Conservation (phyloP, 352 stramenopile species). For the Pythium apleroticum region DNA sequence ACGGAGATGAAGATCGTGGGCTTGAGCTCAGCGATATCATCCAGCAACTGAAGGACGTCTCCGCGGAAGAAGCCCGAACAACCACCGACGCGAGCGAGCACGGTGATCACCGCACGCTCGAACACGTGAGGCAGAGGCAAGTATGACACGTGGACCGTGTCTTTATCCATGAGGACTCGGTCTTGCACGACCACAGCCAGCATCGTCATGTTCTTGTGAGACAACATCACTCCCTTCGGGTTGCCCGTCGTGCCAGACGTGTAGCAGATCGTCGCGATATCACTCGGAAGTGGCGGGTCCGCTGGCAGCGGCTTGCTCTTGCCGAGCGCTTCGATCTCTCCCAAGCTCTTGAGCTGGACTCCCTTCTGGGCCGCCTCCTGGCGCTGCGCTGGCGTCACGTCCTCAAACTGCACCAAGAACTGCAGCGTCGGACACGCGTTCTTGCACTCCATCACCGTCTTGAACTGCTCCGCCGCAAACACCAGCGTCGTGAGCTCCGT, state of each 20-base stretch:
- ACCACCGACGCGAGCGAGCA: constrained; percentile 83
- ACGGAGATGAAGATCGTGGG: constrained; percentile 94
- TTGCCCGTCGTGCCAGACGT: constrained; percentile 95
- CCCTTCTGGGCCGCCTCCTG: constrained; percentile 26
- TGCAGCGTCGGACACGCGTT: constrained; percentile 46
- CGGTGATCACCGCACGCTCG: constrained; percentile 89
- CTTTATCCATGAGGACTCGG: constrained; percentile 31
- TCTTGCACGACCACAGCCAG: constrained; percentile 28
- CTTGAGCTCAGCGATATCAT: constrained; percentile 91
- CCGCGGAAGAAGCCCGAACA: constrained; percentile 81
- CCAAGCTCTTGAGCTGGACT: constrained; percentile 44
- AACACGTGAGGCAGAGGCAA: constrained; percentile 97
- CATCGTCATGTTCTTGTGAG: constrained; percentile 77
- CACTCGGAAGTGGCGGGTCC: constrained; percentile 52
- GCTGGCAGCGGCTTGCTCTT: constrained; percentile 41
- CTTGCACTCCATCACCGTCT: constrained; percentile 56
- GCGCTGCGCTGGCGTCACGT: constrained; percentile 38
- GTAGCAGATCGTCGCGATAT: constrained; percentile 96
- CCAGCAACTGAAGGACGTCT: constrained; percentile 91
- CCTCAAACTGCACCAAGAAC: constrained; percentile 62
- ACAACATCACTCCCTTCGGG: constrained; percentile 95
- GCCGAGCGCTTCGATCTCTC: constrained; percentile 43
- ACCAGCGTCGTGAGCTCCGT: constrained; percentile 62
- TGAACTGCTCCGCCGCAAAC: constrained; percentile 56
- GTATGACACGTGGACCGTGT: constrained; percentile 95